Evolutionary conservation across 495 filamentous ascomycete species (phyloP), one percentile per base, ranked within the genome.

Genomic region (Daldinia concentrica): DNA sequence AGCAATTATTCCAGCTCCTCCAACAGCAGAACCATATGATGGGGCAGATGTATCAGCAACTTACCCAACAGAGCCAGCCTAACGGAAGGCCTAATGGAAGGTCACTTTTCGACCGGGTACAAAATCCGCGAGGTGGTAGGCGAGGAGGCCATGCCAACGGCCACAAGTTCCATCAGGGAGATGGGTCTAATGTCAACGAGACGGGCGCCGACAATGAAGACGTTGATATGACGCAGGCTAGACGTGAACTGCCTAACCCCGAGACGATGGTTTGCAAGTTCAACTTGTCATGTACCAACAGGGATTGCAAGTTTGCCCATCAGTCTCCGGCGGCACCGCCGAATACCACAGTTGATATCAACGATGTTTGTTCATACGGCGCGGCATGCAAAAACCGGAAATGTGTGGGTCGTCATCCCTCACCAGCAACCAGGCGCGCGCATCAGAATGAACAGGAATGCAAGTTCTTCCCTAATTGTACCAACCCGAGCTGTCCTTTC

Each of bases 341-440:
- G n/a, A 92, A 91, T 24, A 78, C 76, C 14, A 85, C 89, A 3
- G 81, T 98, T 57, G 96, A 98, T 78, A 81, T 93, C 60, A 84
- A 84, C 37, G 94, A 98, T 75, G 82, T 84, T 32, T 99, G 95
- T 82, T 83, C 89, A 39, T 98, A 89, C 77, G 95, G 94, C 14
- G 93, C 88, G 4, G 92, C 93, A 19, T 99, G 95, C 87, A 95
- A 94, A 79, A 99, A 97, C 82, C 84, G 86, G 41, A 99, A 99
- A 79, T 99, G 95, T 74, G 91, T 91, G 1, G 94, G 88, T 26
- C 90, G 92, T 11, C 95, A 99, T 77, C 95, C 95, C 5, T 98
- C 95, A 19, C 95, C 96, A 11, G 93, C 95, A 9, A 85, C 90
- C 66, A 92, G 89, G 77, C 78, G 86, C 36, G 88, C 89, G 12